Evolutionary conservation across 306 rosid genomes (phyloP).

Genomic region (Crotalaria pallida): DNA sequence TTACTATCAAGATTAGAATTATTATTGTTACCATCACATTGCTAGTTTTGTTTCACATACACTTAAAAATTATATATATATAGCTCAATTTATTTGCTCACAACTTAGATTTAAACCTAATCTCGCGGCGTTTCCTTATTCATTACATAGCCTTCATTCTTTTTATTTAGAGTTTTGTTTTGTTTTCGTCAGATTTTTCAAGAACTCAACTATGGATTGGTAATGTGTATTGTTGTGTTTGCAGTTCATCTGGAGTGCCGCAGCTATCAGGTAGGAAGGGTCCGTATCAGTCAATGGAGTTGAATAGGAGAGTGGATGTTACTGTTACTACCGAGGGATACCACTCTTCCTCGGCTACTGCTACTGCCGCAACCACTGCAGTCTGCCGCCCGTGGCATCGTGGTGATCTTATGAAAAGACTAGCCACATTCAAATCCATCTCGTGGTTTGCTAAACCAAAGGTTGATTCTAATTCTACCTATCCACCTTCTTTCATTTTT

Average conservation of each 20-base stretch:
- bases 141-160: not conserved
- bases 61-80: not conserved
- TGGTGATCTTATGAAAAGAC: constrained; percentile 69
- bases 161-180: not conserved
- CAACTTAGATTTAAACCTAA: not conserved
- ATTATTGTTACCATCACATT: not conserved
- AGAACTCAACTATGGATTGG: not conserved
- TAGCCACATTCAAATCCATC: constrained; percentile 87
- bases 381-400: constrained; percentile 93
- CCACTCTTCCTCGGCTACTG: constrained; percentile 31
- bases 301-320: constrained; percentile 36
- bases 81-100: not conserved
- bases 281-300: constrained; percentile 45
- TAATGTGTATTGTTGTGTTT: constrained; percentile 7
- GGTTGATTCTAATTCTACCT: constrained; percentile 43
- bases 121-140: not conserved
- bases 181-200: not conserved
- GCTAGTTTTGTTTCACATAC: not conserved
- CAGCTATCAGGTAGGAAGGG: constrained; percentile 51
- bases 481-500: not conserved
- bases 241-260: constrained; percentile 45
- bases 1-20: no score
- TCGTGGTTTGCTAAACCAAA: constrained; percentile 96
- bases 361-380: constrained; percentile 28
- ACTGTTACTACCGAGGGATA: constrained; percentile 31